phyloP scores from a whole-genome alignment of 2,329 filamentous ascomycete species.

The Metarhizium humberi region DNA sequence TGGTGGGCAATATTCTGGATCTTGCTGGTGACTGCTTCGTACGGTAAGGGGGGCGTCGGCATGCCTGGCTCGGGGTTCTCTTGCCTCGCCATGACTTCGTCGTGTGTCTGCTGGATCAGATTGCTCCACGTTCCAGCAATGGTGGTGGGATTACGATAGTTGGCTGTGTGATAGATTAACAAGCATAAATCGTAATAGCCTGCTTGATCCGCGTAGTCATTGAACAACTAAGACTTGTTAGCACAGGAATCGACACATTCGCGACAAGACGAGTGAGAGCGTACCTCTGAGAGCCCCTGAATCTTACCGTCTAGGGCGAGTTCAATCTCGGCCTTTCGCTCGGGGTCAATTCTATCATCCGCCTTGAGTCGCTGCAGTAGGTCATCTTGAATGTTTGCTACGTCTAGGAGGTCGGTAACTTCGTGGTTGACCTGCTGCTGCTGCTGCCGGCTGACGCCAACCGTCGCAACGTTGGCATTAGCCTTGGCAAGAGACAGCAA shows the following conservation, averaged over 20 bases:
- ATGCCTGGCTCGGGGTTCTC: constrained; percentile 31
- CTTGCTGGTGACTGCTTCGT: constrained; percentile 58
- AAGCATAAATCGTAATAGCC: constrained; percentile 91
- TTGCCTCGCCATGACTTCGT: constrained; percentile 36
- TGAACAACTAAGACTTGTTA: constrained; percentile 61
- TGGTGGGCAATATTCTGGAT: constrained; percentile 57
- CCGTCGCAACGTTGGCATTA: constrained; percentile 77
- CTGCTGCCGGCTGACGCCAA: constrained; percentile 66
- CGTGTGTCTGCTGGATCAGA: constrained; percentile 65
- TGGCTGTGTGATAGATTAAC: constrained; percentile 82
- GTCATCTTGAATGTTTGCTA: constrained; percentile 93
- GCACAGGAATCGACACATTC: constrained; percentile 20
- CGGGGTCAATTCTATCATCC: constrained; percentile 59
- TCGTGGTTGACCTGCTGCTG: constrained; percentile 81
- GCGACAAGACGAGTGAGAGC: background rate
- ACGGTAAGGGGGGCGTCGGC: constrained; percentile 44
- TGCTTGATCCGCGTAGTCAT: constrained; percentile 81
- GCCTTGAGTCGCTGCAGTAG: constrained; percentile 66
- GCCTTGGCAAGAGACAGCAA: constrained; percentile 86
- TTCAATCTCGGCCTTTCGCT: constrained; percentile 56
- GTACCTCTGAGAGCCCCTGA: constrained; percentile 63
- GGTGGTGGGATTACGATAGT: constrained; percentile 80
- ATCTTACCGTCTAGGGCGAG: constrained; percentile 68
- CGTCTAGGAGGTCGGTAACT: constrained; percentile 77
- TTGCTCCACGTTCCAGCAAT: constrained; percentile 79